Conservation (phyloP, 2,329 filamentous ascomycete species). For the Trichoderma citrinoviride region DNA sequence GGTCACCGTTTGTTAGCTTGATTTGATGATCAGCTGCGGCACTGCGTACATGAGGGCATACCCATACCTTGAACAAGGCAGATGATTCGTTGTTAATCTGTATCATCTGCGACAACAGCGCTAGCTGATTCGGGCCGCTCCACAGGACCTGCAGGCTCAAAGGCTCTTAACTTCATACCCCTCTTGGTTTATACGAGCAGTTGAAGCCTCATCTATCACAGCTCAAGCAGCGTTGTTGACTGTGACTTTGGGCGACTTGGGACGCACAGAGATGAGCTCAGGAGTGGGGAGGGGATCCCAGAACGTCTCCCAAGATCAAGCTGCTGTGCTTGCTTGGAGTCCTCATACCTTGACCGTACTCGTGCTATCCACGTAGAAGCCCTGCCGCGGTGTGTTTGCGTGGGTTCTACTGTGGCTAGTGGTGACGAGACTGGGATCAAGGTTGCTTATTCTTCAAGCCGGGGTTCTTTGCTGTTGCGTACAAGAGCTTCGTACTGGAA, state of each 20-base stretch:
- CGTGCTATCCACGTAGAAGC: not conserved
- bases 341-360: not conserved
- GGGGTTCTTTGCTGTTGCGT: slow-evolving; percentile 1
- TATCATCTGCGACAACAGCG: slow-evolving; percentile 6
- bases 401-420: slow-evolving; percentile 4
- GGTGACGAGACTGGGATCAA: slow-evolving; percentile 16
- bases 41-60: slow-evolving; percentile 18
- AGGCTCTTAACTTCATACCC: slow-evolving; percentile 5
- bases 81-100: slow-evolving; percentile 13
- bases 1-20: slow-evolving; percentile 15
- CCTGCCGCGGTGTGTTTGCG: slow-evolving; percentile 3
- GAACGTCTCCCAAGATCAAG: not conserved
- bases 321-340: not conserved
- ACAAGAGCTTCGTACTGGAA: not conserved
- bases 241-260: not conserved
- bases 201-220: slow-evolving; percentile 2
- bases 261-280: not conserved
- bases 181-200: not conserved
- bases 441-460: slow-evolving; percentile 15
- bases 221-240: not conserved
- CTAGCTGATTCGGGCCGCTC: slow-evolving; percentile 16
- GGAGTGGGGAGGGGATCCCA: not conserved
- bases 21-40: slow-evolving; percentile 15
- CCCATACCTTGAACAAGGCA: slow-evolving; percentile 7
- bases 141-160: no score